Conservation (phyloP, 345 rosid species). For the Citrus mangshanensis region DNA sequence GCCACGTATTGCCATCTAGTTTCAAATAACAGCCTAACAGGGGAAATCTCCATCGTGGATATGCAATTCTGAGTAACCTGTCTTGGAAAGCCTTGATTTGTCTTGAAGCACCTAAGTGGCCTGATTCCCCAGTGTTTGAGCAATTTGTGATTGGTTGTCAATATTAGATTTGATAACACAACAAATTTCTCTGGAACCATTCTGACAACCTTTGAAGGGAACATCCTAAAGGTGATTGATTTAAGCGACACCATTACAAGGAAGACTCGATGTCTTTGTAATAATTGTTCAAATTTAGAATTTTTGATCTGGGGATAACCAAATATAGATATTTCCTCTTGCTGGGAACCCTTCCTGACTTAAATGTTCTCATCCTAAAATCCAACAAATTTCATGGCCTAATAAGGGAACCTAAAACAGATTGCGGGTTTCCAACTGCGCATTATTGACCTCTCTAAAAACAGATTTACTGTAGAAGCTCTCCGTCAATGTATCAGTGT, state of each 20-base stretch:
- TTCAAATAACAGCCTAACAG: conserved; percentile 12
- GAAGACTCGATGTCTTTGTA: conserved; percentile 7
- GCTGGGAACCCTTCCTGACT: conserved; percentile 17
- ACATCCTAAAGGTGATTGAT: conserved; percentile 10
- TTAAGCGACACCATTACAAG: conserved; percentile 5
- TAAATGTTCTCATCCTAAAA: conserved; percentile 1
- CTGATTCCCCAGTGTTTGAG: conserved; percentile 27
- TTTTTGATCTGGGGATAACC: conserved; percentile 9
- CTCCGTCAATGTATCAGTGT: neutral
- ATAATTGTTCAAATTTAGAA: neutral
- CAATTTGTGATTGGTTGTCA: neutral
- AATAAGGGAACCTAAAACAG: neutral
- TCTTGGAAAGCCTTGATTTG: neutral
- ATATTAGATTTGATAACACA: neutral
- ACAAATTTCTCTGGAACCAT: neutral
- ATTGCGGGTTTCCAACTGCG: neutral
- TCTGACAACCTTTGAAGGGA: neutral
- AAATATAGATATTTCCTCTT: conserved; percentile 4
- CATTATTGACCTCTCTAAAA: conserved; percentile 17
- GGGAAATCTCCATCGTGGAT: conserved; percentile 15
- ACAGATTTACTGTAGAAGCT: conserved; percentile 8
- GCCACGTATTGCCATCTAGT: too few species aligned
- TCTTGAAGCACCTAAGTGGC: neutral
- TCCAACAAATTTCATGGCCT: conserved; percentile 3
- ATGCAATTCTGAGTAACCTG: conserved; percentile 9